These are phyloP conservation scores for Geopyxis carbonaria DNA, from an alignment of 495 filamentous ascomycete genomes.

Conservation along the genomic window DNA sequence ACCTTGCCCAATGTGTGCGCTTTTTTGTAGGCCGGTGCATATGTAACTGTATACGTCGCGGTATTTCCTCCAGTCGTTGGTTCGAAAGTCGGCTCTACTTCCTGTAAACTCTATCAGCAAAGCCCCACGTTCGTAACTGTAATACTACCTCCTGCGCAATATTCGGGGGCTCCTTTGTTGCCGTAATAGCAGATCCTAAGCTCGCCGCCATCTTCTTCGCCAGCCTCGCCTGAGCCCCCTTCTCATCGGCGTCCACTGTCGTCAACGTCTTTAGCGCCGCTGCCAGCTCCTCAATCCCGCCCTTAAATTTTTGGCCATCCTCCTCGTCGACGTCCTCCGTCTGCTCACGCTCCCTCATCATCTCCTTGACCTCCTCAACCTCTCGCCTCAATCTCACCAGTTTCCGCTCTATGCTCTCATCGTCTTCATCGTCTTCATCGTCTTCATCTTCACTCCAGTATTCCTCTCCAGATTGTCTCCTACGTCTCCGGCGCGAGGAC, in stretches of 20 bases:
- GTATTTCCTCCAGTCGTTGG: conserved; percentile 5
- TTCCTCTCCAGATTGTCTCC: too few relatives aligned
- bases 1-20: conserved; percentile 57
- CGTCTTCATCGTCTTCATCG: conserved; percentile 28
- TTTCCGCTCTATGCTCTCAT: conserved; percentile 51
- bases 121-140: not conserved
- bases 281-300: conserved; percentile 16
- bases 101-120: conserved; percentile 4
- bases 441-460: conserved; percentile 14
- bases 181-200: conserved; percentile 6
- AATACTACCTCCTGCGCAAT: conserved; percentile 5
- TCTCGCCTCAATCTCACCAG: conserved; percentile 63
- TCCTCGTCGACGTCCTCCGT: conserved; percentile 23
- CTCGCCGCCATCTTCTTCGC: conserved; percentile 15
- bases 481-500: conserved; percentile 35
- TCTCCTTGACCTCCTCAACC: conserved; percentile 58
- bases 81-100: too few relatives aligned
- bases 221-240: conserved; percentile 26
- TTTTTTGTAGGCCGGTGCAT: conserved; percentile 40
- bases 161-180: not conserved
- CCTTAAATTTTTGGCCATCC: conserved; percentile 18
- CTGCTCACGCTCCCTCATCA: conserved; percentile 38
- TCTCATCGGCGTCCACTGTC: conserved; percentile 27
- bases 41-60: conserved; percentile 36
- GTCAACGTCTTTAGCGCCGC: conserved; percentile 3